A percentile compares a stretch with the other conserved stretches of the same genome.
These are phyloP conservation scores for Phlegmacium glaucopus DNA, from an alignment of 768 basidiomycete genomes.

Conservation along the genomic window DNA sequence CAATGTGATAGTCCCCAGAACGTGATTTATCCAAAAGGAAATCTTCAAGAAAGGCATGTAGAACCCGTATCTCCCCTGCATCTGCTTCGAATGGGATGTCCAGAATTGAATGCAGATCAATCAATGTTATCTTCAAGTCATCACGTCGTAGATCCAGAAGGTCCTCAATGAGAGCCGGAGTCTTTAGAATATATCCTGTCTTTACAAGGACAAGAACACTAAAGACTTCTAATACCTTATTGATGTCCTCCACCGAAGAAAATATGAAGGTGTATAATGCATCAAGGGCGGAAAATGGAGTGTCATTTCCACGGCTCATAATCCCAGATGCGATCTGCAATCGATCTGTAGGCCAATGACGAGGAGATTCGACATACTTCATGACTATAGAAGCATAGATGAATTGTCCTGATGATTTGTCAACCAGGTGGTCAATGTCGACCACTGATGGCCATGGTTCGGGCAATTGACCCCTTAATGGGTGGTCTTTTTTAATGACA, in stretches of 20 bases:
- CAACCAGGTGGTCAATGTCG: constrained; percentile 2
- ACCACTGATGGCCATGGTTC: constrained; percentile 10
- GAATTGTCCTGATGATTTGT: constrained; percentile 13
- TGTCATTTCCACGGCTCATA: not conserved
- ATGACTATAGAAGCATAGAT: constrained; percentile 15
- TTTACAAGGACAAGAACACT: no score
- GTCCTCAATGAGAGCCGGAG: no score
- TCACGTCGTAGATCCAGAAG: constrained; percentile 4
- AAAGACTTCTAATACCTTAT: constrained; percentile 9
- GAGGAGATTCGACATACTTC: constrained; percentile 8
- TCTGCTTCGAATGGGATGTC: constrained; percentile 2
- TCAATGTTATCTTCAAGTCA: constrained; percentile 11
- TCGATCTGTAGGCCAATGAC: constrained; percentile 5
- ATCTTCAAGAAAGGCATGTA: not conserved
- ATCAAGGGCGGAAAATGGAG: constrained; percentile 18
- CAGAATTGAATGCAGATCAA: constrained; percentile 12
- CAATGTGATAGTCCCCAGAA: not conserved
- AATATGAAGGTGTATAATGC: constrained; percentile 15
- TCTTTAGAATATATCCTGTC: no score
- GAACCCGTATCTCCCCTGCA: not conserved
- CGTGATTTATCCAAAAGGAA: no score
- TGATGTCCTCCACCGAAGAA: constrained; percentile 5
- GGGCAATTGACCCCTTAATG: not conserved
- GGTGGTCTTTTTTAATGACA: constrained; percentile 7
- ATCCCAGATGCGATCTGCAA: constrained; percentile 6